These are phyloP conservation scores for Penicillium mononematosum DNA, from an alignment of 495 filamentous ascomycete species.

Conservation along the genomic window DNA sequence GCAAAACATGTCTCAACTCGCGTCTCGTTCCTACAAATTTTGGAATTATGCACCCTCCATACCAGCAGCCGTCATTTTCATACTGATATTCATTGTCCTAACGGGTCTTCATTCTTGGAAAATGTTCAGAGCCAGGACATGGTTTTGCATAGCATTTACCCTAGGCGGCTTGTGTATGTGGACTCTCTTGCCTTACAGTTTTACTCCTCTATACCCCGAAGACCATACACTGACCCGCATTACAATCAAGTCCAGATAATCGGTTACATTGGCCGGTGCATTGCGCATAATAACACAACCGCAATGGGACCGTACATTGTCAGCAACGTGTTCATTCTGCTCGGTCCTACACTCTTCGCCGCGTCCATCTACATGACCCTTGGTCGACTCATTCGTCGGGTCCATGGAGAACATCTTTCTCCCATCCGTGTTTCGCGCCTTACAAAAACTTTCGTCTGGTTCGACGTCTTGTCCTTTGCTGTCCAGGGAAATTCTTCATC, in stretches of 20 bases:
- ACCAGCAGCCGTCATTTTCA: conserved; percentile 42
- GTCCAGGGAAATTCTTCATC: conserved; percentile 10
- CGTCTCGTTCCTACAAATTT: neutral
- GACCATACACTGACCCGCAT: neutral
- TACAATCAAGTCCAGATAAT: conserved; percentile 43
- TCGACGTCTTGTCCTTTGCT: conserved; percentile 22
- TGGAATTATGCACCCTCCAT: conserved; percentile 7
- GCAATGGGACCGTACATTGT: conserved; percentile 23
- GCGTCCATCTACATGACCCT: conserved; percentile 56
- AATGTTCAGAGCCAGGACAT: conserved; percentile 47
- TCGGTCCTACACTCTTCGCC: conserved; percentile 46
- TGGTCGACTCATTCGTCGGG: conserved; percentile 42
- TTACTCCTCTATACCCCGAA: neutral
- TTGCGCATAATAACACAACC: conserved; percentile 21
- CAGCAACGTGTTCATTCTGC: conserved; percentile 25
- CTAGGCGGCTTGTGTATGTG: conserved; percentile 55
- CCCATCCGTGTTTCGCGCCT: conserved; percentile 10
- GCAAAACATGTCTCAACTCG: neutral
- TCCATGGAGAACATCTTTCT: conserved; percentile 35
- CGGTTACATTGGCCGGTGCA: conserved; percentile 49
- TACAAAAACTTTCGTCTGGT: conserved; percentile 27
- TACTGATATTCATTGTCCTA: conserved; percentile 45
- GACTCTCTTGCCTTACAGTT: neutral
- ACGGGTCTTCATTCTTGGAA: conserved; percentile 45
- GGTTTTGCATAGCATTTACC: conserved; percentile 60